phyloP scores from a whole-genome alignment of 2,329 filamentous ascomycete genomes.

The Xylariaceae sp. region DNA sequence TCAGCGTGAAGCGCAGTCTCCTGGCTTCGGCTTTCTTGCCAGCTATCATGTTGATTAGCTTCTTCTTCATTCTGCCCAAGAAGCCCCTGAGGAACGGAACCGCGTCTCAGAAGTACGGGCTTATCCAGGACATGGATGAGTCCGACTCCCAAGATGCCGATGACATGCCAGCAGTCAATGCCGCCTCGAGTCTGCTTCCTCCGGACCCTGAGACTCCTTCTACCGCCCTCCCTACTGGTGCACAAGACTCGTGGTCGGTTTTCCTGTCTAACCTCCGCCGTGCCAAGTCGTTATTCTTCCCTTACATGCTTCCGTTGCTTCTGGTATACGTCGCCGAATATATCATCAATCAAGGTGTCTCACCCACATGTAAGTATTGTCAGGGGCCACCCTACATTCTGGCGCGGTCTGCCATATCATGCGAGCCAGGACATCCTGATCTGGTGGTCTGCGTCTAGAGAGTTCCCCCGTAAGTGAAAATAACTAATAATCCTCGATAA shows the following conservation, averaged over 20 bases:
- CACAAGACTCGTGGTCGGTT: conserved; percentile 29
- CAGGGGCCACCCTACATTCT: neutral
- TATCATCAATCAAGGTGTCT: conserved; percentile 92
- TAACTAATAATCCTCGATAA: conserved; percentile 1
- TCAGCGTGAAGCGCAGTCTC: conserved; percentile 69
- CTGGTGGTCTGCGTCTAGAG: neutral
- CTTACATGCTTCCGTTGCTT: conserved; percentile 83
- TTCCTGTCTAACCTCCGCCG: conserved; percentile 56
- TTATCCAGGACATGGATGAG: conserved; percentile 43
- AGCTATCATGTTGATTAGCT: conserved; percentile 74
- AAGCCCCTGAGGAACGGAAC: conserved; percentile 53
- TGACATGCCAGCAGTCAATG: conserved; percentile 36
- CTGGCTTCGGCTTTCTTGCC: conserved; percentile 76
- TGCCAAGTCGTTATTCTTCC: conserved; percentile 64
- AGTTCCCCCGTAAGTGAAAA: neutral
- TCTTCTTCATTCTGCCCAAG: conserved; percentile 74
- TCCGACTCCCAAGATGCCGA: conserved; percentile 35
- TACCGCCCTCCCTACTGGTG: conserved; percentile 36
- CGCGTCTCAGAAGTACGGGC: conserved; percentile 48
- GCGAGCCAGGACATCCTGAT: neutral
- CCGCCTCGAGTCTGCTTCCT: conserved; percentile 46
- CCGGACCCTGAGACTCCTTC: conserved; percentile 39
- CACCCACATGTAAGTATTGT: conserved; percentile 55
- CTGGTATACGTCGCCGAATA: conserved; percentile 96
- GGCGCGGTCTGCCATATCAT: neutral